Conservation (phyloP, 495 filamentous ascomycete species). For the Usnea hakonensis region DNA sequence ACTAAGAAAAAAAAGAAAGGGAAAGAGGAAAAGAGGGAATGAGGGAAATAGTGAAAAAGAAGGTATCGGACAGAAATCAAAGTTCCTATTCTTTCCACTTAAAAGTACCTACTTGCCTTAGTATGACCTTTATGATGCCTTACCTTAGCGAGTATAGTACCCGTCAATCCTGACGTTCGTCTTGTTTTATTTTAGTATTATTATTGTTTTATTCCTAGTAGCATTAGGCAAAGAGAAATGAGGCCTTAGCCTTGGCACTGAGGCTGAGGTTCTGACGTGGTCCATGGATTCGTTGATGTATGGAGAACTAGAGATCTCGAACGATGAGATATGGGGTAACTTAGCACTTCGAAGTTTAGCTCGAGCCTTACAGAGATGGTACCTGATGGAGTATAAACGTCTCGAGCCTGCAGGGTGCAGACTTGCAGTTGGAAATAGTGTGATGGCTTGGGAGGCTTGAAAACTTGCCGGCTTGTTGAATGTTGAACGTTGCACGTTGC, state of each 20-base stretch:
- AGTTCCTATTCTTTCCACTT: too few relatives aligned
- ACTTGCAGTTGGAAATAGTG: not conserved
- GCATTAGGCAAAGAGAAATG: not conserved
- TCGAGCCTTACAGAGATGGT: conserved; percentile 4
- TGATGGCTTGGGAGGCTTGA: not conserved
- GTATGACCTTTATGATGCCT: not conserved
- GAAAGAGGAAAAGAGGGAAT: too few relatives aligned
- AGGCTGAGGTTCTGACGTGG: not conserved
- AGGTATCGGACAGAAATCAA: not conserved
- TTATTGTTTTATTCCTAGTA: too few relatives aligned
- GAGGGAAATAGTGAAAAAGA: too few relatives aligned
- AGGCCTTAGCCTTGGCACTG: conserved; percentile 18
- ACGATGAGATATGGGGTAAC: conserved; percentile 11
- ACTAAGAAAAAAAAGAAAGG: conserved; percentile 6
- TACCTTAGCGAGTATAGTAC: too few relatives aligned
- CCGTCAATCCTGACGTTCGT: not conserved
- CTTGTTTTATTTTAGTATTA: not conserved
- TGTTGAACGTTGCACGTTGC: not conserved
- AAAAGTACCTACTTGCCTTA: too few relatives aligned
- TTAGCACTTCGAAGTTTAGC: not conserved
- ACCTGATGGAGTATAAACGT: conserved; percentile 6
- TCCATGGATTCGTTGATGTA: too few relatives aligned
- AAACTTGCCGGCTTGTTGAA: not conserved
- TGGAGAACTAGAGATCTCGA: not conserved
- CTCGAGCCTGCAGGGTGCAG: conserved; percentile 2